A percentile compares a stretch with the other conserved stretches of the same genome.
These are phyloP conservation scores for Nigrospora sphaerica DNA, from an alignment of 2,329 filamentous ascomycete species.

Conservation along the genomic window DNA sequence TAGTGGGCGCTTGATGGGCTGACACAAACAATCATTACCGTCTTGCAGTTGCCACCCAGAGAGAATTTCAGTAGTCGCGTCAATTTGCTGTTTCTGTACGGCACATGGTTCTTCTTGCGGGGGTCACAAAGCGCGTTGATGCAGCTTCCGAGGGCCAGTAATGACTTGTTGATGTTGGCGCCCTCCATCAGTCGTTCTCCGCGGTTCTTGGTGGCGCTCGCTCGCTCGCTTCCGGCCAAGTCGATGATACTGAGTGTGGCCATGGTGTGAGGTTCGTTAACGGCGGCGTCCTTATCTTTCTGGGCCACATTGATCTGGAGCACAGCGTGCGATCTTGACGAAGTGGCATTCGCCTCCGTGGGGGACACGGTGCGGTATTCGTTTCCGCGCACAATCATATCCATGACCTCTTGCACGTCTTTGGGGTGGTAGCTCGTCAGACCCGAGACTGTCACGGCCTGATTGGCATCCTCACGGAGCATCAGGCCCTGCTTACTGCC, in stretches of 20 bases:
- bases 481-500: conserved; percentile 79
- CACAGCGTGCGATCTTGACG: conserved; percentile 92
- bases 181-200: conserved; percentile 88
- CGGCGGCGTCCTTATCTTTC: conserved; percentile 85
- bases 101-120: conserved; percentile 85
- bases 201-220: conserved; percentile 92
- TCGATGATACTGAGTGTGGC: conserved; percentile 98
- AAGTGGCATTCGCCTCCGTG: conserved; percentile 94
- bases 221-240: conserved; percentile 89
- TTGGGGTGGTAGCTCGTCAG: conserved; percentile 86
- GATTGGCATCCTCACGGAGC: conserved; percentile 90
- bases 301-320: conserved; percentile 94
- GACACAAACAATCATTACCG: conserved; percentile 99
- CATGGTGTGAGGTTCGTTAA: conserved; percentile 96
- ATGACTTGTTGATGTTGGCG: conserved; percentile 98
- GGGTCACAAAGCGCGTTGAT: conserved; percentile 97
- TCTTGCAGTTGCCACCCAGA: conserved; percentile 94
- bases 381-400: conserved; percentile 95
- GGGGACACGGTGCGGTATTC: conserved; percentile 92
- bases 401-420: conserved; percentile 95
- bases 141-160: conserved; percentile 89
- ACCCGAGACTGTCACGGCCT: conserved; percentile 84
- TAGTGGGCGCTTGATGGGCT: conserved; percentile 95
- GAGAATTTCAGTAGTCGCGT: conserved; percentile 95
- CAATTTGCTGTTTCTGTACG: conserved; percentile 95